phyloP scores from a whole-genome alignment of 1,139 yeast species.

The Tardiomyces digboiensis region DNA sequence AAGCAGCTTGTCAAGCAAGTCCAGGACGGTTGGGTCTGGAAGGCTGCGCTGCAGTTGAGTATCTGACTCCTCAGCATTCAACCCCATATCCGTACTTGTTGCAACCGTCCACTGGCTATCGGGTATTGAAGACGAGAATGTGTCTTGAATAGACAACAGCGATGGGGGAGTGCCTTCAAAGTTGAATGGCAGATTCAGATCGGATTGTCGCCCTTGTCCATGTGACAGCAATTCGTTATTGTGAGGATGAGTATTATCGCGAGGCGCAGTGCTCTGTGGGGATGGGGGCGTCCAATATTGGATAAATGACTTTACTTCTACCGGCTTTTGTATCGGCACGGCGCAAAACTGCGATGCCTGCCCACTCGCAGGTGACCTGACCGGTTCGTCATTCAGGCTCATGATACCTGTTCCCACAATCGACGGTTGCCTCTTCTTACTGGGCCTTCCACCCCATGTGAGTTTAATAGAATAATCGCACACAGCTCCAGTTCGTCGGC shows the following conservation, averaged over 20 bases:
- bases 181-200: no score
- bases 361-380: background rate
- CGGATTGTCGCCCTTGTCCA: no score
- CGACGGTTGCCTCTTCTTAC: slow-evolving; percentile 29
- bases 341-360: background rate
- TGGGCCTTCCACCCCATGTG: slow-evolving; percentile 76
- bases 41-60: background rate
- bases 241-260: no score
- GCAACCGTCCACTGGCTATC: no score
- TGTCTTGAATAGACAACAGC: no score
- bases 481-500: slow-evolving; percentile 36
- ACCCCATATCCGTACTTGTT: no score
- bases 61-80: no score
- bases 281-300: background rate
- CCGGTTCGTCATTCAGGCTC: background rate
- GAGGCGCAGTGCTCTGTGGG: no score
- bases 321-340: background rate
- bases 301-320: background rate
- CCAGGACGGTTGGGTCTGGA: background rate
- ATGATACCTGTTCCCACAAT: background rate
- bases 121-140: no score
- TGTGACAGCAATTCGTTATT: no score
- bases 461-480: slow-evolving; percentile 63
- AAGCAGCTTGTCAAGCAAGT: background rate
- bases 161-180: no score